Conservation (phyloP, 306 rosid genomes). For the Betula pendula region DNA sequence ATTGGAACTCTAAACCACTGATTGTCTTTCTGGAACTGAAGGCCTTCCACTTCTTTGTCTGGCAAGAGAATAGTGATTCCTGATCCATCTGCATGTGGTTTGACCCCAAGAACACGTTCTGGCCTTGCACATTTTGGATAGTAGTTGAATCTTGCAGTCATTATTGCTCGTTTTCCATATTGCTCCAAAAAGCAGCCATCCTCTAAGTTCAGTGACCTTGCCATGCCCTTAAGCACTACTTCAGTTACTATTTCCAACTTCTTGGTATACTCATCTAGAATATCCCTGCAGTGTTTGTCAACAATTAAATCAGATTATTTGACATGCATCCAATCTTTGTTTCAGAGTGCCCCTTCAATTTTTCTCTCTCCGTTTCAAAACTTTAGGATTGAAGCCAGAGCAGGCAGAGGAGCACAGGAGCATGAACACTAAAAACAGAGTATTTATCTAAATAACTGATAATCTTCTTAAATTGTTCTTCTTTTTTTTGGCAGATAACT, state of each 20-base stretch:
- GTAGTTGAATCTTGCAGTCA: constrained; percentile 59
- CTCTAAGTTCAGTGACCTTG: constrained; percentile 65
- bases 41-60: constrained; percentile 71
- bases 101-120: constrained; percentile 61
- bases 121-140: constrained; percentile 72
- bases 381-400: no score
- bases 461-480: no score
- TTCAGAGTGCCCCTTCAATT: neutral
- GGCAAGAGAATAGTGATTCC: constrained; percentile 64
- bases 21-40: constrained; percentile 65
- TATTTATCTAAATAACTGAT: neutral
- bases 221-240: constrained; percentile 65
- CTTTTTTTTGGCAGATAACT: no score
- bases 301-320: neutral
- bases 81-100: constrained; percentile 77
- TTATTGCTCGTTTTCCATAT: constrained; percentile 42
- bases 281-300: constrained; percentile 40
- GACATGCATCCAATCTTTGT: neutral
- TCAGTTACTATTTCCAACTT: constrained; percentile 41
- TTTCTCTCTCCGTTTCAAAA: no score
- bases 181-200: constrained; percentile 55
- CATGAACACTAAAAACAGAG: no score
- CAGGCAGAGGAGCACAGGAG: no score
- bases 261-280: constrained; percentile 45
- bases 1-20: constrained; percentile 74